A percentile compares a stretch with the other conserved stretches of the same genome.
Conservation (phyloP, 768 basidiomycete species). For the Strobilomyces dryophilus region DNA sequence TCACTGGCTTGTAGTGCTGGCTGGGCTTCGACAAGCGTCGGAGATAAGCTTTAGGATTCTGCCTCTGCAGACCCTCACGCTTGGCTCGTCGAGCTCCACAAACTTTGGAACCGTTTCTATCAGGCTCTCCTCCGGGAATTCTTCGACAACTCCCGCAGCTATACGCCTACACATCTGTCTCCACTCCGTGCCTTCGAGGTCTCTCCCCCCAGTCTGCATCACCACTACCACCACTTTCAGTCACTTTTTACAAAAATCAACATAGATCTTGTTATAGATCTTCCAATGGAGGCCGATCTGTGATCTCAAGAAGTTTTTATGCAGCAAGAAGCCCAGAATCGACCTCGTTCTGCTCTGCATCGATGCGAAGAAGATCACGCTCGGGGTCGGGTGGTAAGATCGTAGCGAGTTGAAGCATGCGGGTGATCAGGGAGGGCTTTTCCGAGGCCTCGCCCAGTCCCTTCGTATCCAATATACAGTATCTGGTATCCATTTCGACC, state of each 20-base stretch:
- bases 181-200: conserved; percentile 9
- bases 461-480: conserved; percentile 25
- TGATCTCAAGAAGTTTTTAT: too few relatives aligned
- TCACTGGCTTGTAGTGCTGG: too few relatives aligned
- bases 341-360: too few relatives aligned
- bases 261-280: conserved; percentile 15
- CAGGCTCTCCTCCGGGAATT: conserved; percentile 8
- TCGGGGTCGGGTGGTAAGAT: conserved; percentile 11
- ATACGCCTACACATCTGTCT: conserved; percentile 7
- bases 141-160: conserved; percentile 5
- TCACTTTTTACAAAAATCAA: conserved; percentile 10
- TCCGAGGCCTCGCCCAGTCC: conserved; percentile 20
- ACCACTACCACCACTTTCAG: conserved; percentile 16
- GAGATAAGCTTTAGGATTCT: conserved; percentile 22
- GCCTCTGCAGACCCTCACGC: conserved; percentile 14
- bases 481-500: conserved; percentile 2
- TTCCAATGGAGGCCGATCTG: conserved; percentile 12
- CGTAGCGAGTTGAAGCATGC: background rate
- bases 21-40: background rate
- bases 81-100: conserved; percentile 6
- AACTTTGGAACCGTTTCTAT: conserved; percentile 20
- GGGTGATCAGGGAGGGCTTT: background rate
- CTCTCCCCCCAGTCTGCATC: conserved; percentile 8
- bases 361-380: conserved; percentile 17
- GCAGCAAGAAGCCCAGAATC: too few relatives aligned